Percentiles rank a stretch among this genome's conserved stretches.
Conservation (phyloP, 768 basidiomycete species). For the Tylopilus rubrobrunneus region DNA sequence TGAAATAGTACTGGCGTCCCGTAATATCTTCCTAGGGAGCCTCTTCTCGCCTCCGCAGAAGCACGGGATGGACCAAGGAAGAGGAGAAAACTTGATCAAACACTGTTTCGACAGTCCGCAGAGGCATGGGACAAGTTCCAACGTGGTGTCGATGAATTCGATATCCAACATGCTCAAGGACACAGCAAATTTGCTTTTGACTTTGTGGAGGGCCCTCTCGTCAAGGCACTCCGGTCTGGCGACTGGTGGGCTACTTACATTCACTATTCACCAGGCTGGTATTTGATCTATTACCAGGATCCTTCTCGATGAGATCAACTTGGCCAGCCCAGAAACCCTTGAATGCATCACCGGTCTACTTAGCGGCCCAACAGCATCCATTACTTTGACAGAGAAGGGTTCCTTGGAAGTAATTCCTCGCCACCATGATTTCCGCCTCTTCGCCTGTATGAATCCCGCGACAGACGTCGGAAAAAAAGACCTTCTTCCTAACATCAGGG, state of each 20-base stretch:
- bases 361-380: slow-evolving; percentile 79
- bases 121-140: slow-evolving; percentile 67
- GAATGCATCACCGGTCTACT: slow-evolving; percentile 90
- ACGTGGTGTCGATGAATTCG: slow-evolving; percentile 71
- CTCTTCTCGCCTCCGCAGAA: slow-evolving; percentile 31
- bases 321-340: slow-evolving; percentile 90
- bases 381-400: slow-evolving; percentile 91
- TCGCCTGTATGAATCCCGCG: slow-evolving; percentile 99
- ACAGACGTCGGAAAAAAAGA: slow-evolving; percentile 99
- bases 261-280: not conserved
- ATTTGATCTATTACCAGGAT: slow-evolving; percentile 51
- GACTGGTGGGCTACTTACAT: slow-evolving; percentile 66
- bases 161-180: slow-evolving; percentile 82
- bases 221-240: slow-evolving; percentile 82
- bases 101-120: slow-evolving; percentile 40
- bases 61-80: slow-evolving; percentile 54
- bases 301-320: slow-evolving; percentile 92
- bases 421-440: slow-evolving; percentile 93
- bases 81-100: slow-evolving; percentile 58
- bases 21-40: slow-evolving; percentile 8
- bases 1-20: not conserved
- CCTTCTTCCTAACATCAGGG: slow-evolving; percentile 84
- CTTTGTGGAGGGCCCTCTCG: slow-evolving; percentile 95
- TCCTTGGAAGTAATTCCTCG: slow-evolving; percentile 85
- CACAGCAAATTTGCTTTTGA: slow-evolving; percentile 90